Base-by-base conservation (phyloP, 139 green algal genomes). In the Monoraphidium neglectum region DNA sequence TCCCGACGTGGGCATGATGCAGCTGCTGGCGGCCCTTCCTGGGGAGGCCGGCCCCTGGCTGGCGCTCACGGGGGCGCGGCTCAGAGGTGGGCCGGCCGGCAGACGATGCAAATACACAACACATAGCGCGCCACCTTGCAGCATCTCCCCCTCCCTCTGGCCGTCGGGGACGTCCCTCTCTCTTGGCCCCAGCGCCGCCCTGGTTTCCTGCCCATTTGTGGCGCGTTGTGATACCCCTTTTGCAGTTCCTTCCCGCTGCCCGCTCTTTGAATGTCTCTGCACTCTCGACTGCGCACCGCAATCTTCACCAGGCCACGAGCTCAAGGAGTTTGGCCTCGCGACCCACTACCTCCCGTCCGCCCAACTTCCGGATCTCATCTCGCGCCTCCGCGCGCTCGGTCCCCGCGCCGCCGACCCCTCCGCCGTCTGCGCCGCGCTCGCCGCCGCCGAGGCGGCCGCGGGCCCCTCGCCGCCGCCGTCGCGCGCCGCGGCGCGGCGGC, bases 1-100 rank as follows among this genome's bases (percentile, higher is more conserved):
- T 76, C 93, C 95, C 2, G 96, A 99, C 70, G 88, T 99, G 0
- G 96, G 96, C 10, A 90, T 75, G 65, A 75, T 75, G 75, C 49
- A 51, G 32, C 54, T 60, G 37, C 75, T 80, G 63, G 33, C 64
- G 33, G 70, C 77, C 24, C 83, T 96, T 59, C 86, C 79, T 0
- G 83, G 85, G 23, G 69, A 83, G 43, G 47, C 97, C 68, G 95
- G 93, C 8, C 62, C 87, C 8, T 97, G 93, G 72, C 81, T 98
- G 40, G 94, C 82, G 0, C 83, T 97, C 26, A 97, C 93, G 15
- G 94, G 94, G 24, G 77, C 84, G 26, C 82, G 93, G 2, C 72
- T 98, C 0, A 90, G 83, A 84, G 92, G 93, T 91, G 33, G 23
- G 37, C 12, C 33, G n/a, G n/a, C n/a, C n/a, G n/a, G n/a, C n/a